Base-by-base conservation (phyloP, 2,329 filamentous ascomycete genomes). In the Xylogone sp. region DNA sequence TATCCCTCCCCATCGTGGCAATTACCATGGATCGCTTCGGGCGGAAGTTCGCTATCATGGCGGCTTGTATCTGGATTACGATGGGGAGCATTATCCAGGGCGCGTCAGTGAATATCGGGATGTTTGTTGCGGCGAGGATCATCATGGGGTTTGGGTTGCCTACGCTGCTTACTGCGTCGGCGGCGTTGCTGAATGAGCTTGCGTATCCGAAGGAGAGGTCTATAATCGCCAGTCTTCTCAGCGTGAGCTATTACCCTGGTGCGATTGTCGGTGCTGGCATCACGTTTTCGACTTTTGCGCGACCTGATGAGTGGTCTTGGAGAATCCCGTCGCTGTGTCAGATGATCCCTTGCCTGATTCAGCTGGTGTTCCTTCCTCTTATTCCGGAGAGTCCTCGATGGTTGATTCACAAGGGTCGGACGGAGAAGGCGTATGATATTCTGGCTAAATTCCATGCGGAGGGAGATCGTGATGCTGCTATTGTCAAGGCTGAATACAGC, bases 71-170 rank as follows among this genome's bases (percentile, higher is more conserved):
- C 0, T 70, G 82, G 55, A 82, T 82, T 75, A 67, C 79, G 21
- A 58, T 75, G 10, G 81, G 81, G 12, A 74, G 79, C 3, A 57
- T 82, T 8, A 69, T 84, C 34, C 81, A 83, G 60, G 78, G 78
- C 3, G 74, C 9, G 71, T 64, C 78, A 2, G 66, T 79, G 46
- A 20, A 50, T 73, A 71, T 67, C 42, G 75, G 62, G 13, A 80
- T 79, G 76, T 80, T 78, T 57, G 71, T 79, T 52, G 67, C 77
- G 34, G 70, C 76, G 19, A 74, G 77, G 56, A 74, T 78, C 58
- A 58, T 80, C 16, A 70, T 81, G 24, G 77, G 78, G 22, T 75
- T 77, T 42, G 77, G 77, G 24, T 77, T 80, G 50, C 69, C 73
- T 0, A 76, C 75, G 55, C 73, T 71, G 51, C 79, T 79, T 54